Conservation (phyloP, 2,329 filamentous ascomycete species). For the Colletotrichum tabaci region DNA sequence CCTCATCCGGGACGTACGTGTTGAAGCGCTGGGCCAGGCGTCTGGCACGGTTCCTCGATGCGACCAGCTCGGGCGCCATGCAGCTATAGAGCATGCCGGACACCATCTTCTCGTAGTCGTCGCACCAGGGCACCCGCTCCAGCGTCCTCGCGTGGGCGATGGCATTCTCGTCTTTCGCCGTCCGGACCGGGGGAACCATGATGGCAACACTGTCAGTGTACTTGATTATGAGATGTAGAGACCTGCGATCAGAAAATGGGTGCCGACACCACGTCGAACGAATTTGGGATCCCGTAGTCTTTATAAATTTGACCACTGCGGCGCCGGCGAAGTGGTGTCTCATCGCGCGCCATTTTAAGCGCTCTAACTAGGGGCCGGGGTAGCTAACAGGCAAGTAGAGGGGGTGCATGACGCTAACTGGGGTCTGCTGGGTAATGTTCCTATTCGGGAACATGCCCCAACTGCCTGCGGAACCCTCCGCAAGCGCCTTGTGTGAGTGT, state of each 20-base stretch:
- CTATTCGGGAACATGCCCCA: not conserved
- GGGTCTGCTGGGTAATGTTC: not conserved
- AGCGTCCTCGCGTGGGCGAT: conserved; percentile 64
- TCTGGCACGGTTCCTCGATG: conserved; percentile 68
- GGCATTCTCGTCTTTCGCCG: conserved; percentile 56
- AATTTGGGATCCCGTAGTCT: not conserved
- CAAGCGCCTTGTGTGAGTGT: not conserved
- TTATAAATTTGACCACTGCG: not conserved
- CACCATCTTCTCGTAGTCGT: conserved; percentile 77
- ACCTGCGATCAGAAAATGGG: no score
- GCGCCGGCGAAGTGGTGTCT: not conserved
- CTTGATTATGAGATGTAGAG: not conserved
- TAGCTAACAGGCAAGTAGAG: not conserved
- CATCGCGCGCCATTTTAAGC: not conserved
- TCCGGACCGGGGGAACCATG: conserved; percentile 19
- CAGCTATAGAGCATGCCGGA: conserved; percentile 73
- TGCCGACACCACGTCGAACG: not conserved
- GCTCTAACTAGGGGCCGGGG: no score
- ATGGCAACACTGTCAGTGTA: not conserved
- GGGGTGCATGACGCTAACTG: conserved; percentile 6
- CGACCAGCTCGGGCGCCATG: conserved; percentile 62
- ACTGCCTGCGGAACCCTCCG: conserved; percentile 1
- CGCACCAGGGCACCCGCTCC: conserved; percentile 68
- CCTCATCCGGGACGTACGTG: conserved; percentile 63
- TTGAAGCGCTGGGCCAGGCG: conserved; percentile 72